Evolutionary conservation across 495 filamentous ascomycete species (phyloP), one percentile per base, ranked within the genome.

Genomic region (Cercophora scortea): DNA sequence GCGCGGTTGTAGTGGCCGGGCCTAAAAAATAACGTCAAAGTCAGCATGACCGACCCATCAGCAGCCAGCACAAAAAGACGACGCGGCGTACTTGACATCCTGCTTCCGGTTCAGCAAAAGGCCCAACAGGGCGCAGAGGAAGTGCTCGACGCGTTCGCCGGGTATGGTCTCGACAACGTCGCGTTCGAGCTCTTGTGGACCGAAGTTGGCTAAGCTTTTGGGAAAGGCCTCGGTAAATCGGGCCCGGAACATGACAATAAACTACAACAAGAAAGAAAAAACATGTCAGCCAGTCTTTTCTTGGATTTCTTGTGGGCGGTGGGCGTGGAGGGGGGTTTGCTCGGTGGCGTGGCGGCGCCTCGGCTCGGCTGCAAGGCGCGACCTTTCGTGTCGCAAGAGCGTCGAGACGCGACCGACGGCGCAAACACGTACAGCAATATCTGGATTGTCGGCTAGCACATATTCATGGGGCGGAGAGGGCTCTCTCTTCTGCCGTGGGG

Each of bases 181-280:
- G 58, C 79, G 73, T 73, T 98, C 93, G 48, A 98, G 80, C 71
- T 98, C 93, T 69, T 98, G 93, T 18, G 92, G 92, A 18, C 93
- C 93, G 52, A 91, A 86, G 63, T 96, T 88, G 50, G 86, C 76
- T 8, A 94, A 72, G 39, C 87, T 90, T 64, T 89, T 89, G 34
- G 90, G 86, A 55, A 98, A 90, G 52, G 80, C 85, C 41, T 95
- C 89, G 66, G 78, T 83, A 66, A 97, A 97, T 61, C 93, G 88
- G 69, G 88, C 83, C 65, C 92, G 86, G 69, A 96, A 98, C 89
- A 90, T 96, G 58, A 96, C 88, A 68, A 98, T 89, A 69, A 98
- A 95, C 91, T 96, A 69, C 40, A 47, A 19, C 51, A 45, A 61
- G 65, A 45, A 6, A 51, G 49, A 42, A 57, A 51, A 59, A 51